Base-by-base conservation (phyloP, 2,329 filamentous ascomycete genomes). In the Emmonsiellopsis sp. region DNA sequence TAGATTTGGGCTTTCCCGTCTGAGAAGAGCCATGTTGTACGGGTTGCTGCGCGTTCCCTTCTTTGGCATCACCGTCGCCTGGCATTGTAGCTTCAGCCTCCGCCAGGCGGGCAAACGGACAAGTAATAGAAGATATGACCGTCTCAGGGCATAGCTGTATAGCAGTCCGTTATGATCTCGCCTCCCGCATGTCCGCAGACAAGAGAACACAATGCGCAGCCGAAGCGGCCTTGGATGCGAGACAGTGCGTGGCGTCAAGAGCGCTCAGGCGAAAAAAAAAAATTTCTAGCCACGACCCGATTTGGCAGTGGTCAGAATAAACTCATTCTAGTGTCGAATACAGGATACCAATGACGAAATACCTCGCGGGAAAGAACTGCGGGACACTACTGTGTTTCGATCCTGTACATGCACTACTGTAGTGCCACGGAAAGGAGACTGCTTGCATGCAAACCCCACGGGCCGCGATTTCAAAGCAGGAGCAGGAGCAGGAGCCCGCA, bases 1-100 rank as follows among this genome's bases (percentile, higher is more conserved):
- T 68, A 63, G 43, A 58, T 63, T 56, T 69, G 65, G 37, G 50
- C 55, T 59, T 61, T 64, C 11, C 58, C 44, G 39, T 55, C 51
- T 34, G 53, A 27, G 42, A 7, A 32, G 32, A 13, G 10, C 8
- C 42, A 14, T 40, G 14, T 14, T 13, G 50, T 9, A 31, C 7
- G 14, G 50, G 7, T 7, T 37, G 39, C 42, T 45, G 21, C 8
- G 9, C 14, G 31, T 2, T 9, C 17, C 42, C 37, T n/a, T 5
- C 2, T 17, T 33, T 14, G 17, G n/a, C 13, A 21, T 8, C 40
- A 31, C 14, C 39, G 3, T 45, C 50, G 8, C 33, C 50, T 14
- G 50, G 14, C 50, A 52, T 52, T 39, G 42, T 27, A 42, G 13
- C 14, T 36, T 44, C 17, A 33, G 27, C 31, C 14, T 45, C 7